Base-by-base conservation (phyloP, 2,329 filamentous ascomycete genomes). In the Aspergillus quadricinctus region DNA sequence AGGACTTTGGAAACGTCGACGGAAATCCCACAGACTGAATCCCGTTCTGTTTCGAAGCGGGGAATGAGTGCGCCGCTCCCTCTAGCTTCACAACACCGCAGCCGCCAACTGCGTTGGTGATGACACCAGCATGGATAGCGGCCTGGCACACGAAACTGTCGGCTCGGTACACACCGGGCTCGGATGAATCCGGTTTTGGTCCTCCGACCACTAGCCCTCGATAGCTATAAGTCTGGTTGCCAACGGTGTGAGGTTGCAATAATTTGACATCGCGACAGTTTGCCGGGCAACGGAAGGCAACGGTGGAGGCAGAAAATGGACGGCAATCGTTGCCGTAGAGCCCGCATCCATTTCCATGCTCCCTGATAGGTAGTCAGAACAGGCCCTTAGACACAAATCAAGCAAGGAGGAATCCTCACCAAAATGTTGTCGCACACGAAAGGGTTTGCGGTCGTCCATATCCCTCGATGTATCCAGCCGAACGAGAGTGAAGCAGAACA, bases 131-230 rank as follows among this genome's bases (percentile, higher is more conserved):
- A 69, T 96, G 92, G 50, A 96, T 89, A 35, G 91, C 92, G 11
- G 92, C 82, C 57, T 86, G 87, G 69, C 92, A 96, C 54, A 96
- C 87, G 74, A 90, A 95, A 14, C 90, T 95, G 73, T 96, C 92
- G 9, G 89, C 91, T 19, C 94, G 88, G 71, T 97, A 97, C 23
- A 89, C 78, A 0, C 87, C 81, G 1, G 64, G 64, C 5, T 73
- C 69, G 1, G 73, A 66, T 4, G 72, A 71, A 14, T 67, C 68
- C 0, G 69, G 66, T 19, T 70, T 62, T 2, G 77, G 72, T 1
- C 81, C 81, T 35, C 82, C 82, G 27, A 84, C 72, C 1, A 84
- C 78, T 19, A 83, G 70, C 1, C 75, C 68, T 56, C 76, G 74
- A 61, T 84, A 84, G 57, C 79, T 78, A 62, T 81, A 73, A 1